phyloP scores from a whole-genome alignment of 768 basidiomycete genomes.

The Phanerochaete carnosa region DNA sequence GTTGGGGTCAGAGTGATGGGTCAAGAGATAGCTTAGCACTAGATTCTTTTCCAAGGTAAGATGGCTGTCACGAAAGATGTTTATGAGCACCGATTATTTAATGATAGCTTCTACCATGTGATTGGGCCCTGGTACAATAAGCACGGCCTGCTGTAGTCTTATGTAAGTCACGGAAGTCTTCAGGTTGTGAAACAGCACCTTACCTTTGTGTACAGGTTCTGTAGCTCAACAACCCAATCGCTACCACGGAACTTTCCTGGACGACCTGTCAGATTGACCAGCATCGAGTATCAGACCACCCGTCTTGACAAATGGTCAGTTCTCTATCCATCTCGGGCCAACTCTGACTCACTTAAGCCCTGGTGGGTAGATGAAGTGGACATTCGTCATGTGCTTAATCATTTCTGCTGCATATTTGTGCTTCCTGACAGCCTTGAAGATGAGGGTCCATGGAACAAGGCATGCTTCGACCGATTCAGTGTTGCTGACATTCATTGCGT shows the following conservation, averaged over 20 bases:
- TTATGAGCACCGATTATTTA: constrained; percentile 31
- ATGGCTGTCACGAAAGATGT: constrained; percentile 23
- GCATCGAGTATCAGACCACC: constrained; percentile 24
- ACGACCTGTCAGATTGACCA: constrained; percentile 34
- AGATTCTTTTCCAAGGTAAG: not conserved
- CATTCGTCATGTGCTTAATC: constrained; percentile 18
- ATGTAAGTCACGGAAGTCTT: not conserved
- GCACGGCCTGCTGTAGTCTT: constrained; percentile 31
- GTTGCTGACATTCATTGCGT: constrained; percentile 28
- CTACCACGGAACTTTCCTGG: constrained; percentile 27
- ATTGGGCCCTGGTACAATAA: constrained; percentile 25
- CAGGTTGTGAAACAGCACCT: not conserved
- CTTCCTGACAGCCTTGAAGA: constrained; percentile 30
- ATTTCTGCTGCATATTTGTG: constrained; percentile 27
- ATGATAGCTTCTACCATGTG: constrained; percentile 29
- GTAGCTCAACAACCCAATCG: constrained; percentile 40
- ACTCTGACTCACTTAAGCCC: not conserved
- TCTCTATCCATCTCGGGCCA: not conserved
- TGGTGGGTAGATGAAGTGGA: constrained; percentile 20
- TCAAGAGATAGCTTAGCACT: not conserved
- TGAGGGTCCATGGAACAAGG: constrained; percentile 25
- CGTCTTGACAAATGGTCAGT: constrained; percentile 2
- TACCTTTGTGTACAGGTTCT: constrained; percentile 44
- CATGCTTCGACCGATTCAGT: constrained; percentile 29
- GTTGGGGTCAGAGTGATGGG: not conserved